Evolutionary conservation across 345 rosid species (phyloP), one percentile per base, ranked within the genome.

Genomic region (Trapa incisa): DNA sequence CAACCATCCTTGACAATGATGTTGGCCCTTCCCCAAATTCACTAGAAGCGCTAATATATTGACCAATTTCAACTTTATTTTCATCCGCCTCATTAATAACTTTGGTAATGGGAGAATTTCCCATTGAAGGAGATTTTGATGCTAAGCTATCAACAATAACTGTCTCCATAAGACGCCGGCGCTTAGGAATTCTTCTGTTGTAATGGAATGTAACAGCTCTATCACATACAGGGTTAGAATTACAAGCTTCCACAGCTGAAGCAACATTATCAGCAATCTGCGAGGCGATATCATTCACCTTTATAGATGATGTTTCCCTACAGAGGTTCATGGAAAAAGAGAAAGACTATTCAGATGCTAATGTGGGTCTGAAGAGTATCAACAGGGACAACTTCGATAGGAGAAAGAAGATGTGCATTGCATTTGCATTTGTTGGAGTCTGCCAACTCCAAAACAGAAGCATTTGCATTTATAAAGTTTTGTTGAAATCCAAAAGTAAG

Each of bases 271-370:
- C 82, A 48, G 97, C 89, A 74, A 91, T 86, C 81, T 91, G 92
- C 65, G 89, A 82, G 67, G 95, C 89, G 76, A 94, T 77, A 81
- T 87, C 86, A 75, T 86, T 91, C 82, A 91, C 95, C 89, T 91
- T 91, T 83, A 94, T 87, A 68, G 88, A 91, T 64, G 96, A 84
- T 61, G 98, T 93, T 86, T 88, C 98, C 88, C 98, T 93, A 89
- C 65, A 74, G 75, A 69, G 39, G 17, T 14, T 35, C 14, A 37
- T 12, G 43, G 43, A 41, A 41, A 41, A 67, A 33, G 22, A 33
- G 29, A 64, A 65, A 43, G 17, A 22, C 39, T 13, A 15, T 9
- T 36, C 16, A 39, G 32, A 43, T 43, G 16, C 14, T 5, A 53
- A 39, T 53, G 33, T 12, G 6, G 37, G 9, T 53, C 29, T 67